Evolutionary conservation across 495 filamentous ascomycete genomes (phyloP), one percentile per base, ranked within the genome.

Genomic region (Platismatia glauca): DNA sequence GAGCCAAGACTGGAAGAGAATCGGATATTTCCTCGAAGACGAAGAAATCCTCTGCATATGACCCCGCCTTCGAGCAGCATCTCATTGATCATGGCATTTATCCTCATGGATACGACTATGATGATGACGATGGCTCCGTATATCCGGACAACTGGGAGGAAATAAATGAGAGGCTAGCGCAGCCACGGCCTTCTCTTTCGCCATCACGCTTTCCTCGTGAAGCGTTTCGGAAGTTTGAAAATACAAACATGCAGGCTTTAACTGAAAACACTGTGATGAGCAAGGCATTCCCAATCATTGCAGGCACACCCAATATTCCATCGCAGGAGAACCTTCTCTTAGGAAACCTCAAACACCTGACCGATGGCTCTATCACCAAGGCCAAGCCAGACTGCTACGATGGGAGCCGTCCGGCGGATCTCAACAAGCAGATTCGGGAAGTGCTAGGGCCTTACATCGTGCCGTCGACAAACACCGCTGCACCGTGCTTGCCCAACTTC

Each of bases 311-410:
- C 66, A 61, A 58, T 67, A 44, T 44, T 44, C 20, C 35, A 22
- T 60, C 53, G 27, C 68, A 63, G 58, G 64, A 44, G 41, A 44
- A 44, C 20, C 41, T 44, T n/a, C 41, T 20, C 18, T 44, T 44
- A 2, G 7, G 2, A 44, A 44, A 44, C 7, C 41, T 44, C 7
- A 44, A 44, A 44, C 5, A 44, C 7, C 20, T 44, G 7, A 72
- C 67, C 33, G 37, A 57, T 57, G 55, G 29, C 20, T 22, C 16
- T 13, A 37, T 5, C 12, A 37, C 18, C 22, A 34, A 37, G 33
- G 37, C 37, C 12, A 9, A 69, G 52, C 76, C 75, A 4, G 73
- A 79, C 64, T 62, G 64, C 65, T 76, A 75, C 60, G 70, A 82
- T 57, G 76, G 78, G n/a, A 13, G 20, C 15, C 37, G 37, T 12